These are phyloP conservation scores for Boletus insuetus DNA, from an alignment of 768 basidiomycete genomes.

Conservation along the genomic window DNA sequence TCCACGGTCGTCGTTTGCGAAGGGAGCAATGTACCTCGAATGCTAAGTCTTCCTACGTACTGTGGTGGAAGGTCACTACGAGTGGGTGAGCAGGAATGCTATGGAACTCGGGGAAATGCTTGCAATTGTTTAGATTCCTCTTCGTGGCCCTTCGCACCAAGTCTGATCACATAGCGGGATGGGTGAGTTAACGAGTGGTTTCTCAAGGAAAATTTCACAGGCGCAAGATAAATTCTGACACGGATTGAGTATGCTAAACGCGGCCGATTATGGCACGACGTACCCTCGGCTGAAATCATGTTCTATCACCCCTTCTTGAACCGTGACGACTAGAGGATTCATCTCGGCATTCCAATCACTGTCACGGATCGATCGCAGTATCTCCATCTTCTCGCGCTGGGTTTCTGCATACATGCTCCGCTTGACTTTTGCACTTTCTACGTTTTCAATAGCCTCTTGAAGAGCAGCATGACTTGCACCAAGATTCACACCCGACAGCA, in stretches of 20 bases:
- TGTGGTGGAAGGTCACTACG: slow-evolving; percentile 47
- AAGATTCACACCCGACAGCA: slow-evolving; percentile 55
- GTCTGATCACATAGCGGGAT: slow-evolving; percentile 54
- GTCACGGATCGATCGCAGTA: slow-evolving; percentile 62
- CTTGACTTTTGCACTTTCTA: slow-evolving; percentile 62
- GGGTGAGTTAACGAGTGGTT: slow-evolving; percentile 71
- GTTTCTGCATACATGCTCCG: slow-evolving; percentile 94
- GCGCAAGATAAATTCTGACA: slow-evolving; percentile 52
- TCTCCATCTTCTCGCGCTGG: slow-evolving; percentile 61
- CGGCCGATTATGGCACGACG: slow-evolving; percentile 25
- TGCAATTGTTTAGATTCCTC: slow-evolving; percentile 22
- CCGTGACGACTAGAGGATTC: slow-evolving; percentile 61
- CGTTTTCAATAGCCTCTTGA: slow-evolving; percentile 54
- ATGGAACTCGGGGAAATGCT: slow-evolving; percentile 4
- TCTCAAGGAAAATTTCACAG: slow-evolving; percentile 55
- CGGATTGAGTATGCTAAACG: slow-evolving; percentile 6
- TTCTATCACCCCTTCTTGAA: slow-evolving; percentile 43
- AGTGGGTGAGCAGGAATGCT: slow-evolving; percentile 5
- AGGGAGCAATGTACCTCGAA: slow-evolving; percentile 57
- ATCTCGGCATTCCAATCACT: slow-evolving; percentile 80
- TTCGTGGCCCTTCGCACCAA: slow-evolving; percentile 31
- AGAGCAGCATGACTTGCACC: slow-evolving; percentile 72
- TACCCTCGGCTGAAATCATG: slow-evolving; percentile 77
- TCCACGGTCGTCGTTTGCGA: slow-evolving; percentile 41
- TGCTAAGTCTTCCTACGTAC: slow-evolving; percentile 67